Conservation (phyloP, 495 filamentous ascomycete species). For the Penicillium lividum region DNA sequence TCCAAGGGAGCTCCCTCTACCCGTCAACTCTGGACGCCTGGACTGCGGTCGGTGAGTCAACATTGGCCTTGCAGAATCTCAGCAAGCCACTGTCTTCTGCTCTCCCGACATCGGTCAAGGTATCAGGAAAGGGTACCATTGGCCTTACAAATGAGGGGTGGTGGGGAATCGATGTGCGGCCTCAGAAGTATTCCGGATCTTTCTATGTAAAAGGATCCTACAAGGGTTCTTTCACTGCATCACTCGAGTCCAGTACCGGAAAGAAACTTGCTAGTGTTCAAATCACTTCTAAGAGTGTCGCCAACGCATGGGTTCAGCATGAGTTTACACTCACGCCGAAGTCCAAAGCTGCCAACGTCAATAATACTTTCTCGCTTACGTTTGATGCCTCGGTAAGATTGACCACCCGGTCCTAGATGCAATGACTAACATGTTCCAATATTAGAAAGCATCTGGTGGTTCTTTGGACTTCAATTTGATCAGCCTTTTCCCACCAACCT, state of each 20-base stretch:
- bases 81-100: conserved; percentile 59
- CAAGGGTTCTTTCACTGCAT: conserved; percentile 30
- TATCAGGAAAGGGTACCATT: conserved; percentile 44
- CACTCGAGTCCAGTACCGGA: conserved; percentile 31
- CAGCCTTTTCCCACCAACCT: conserved; percentile 68
- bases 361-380: conserved; percentile 65
- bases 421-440: background rate
- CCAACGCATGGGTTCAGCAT: conserved; percentile 35
- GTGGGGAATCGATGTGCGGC: conserved; percentile 62
- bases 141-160: conserved; percentile 62
- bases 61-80: conserved; percentile 53
- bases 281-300: conserved; percentile 30
- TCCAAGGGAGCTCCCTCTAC: conserved; percentile 55
- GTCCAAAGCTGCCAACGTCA: conserved; percentile 52
- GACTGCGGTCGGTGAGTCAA: conserved; percentile 51
- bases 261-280: conserved; percentile 33
- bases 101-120: conserved; percentile 61
- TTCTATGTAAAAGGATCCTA: conserved; percentile 58
- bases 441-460: conserved; percentile 39
- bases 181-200: conserved; percentile 52
- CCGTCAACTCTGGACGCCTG: conserved; percentile 53
- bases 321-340: conserved; percentile 33
- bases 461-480: conserved; percentile 68
- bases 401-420: background rate
- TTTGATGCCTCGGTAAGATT: conserved; percentile 52